Base-by-base conservation (phyloP, 306 rosid species). In the Sicyos edulis region DNA sequence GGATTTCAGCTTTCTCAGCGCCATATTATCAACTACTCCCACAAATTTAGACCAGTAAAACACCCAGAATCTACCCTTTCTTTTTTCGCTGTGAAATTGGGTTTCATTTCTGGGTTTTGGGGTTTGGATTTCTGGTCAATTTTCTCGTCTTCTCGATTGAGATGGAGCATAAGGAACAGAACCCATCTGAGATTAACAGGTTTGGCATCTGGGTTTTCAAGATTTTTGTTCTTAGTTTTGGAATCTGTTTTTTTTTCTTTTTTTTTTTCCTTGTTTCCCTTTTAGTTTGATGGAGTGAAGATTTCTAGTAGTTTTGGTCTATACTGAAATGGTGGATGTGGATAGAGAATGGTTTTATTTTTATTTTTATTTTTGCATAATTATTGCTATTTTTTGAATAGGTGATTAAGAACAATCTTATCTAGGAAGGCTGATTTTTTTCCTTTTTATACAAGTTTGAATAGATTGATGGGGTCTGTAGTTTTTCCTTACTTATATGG, bases 171-270 rank as follows among this genome's bases (percentile, higher is more conserved):
- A 50, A 49, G 22, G 37, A 68, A 5, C 58, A 24, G 16, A 69
- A 50, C 73, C 58, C 73, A 69, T 0, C 45, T 69, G 45, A 50
- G 58, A 69, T 69, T 17, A 24, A 69, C 57, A 69, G 73, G 73
- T 69, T 69, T 50, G 4, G 0, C 58, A 50, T 69, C 73, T 37
- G 73, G 73, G 59, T 69, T 69, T 69, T 50, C 0, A 50, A 50
- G 56, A 20, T 67, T 47, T 34, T 67, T 67, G n/a, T 29, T 59
- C 4, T 40, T 52, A 22, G 24, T 1, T 10, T 16, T 26, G 32
- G 32, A 3, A 3, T 26, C 3, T 26, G 1, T 16, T 10, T 40
- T 5, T 6, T 40, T 3, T 40, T 8, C 0, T 8, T 40, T 40
- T 67, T 50, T 67, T 47, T 9, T 66, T 40, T 40, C 0, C 10